These are phyloP conservation scores for Aspergillus cavernicola DNA, from an alignment of 495 filamentous ascomycete species.

Conservation along the genomic window DNA sequence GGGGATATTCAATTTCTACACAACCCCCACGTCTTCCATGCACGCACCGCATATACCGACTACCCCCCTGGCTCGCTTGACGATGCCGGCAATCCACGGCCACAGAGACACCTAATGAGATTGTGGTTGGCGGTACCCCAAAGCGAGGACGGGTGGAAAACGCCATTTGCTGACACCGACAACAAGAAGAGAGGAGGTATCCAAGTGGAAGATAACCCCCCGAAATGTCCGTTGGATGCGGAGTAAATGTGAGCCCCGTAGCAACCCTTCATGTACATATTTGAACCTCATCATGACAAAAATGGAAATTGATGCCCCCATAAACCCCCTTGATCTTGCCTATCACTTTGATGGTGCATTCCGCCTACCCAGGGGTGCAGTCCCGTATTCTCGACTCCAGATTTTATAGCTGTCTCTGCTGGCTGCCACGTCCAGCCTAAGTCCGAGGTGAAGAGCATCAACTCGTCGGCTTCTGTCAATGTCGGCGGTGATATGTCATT, in stretches of 20 bases:
- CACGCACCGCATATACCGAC: slow-evolving; percentile 64
- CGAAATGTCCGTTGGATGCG: slow-evolving; percentile 65
- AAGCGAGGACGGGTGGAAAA: slow-evolving; percentile 77
- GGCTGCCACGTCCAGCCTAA: slow-evolving; percentile 35
- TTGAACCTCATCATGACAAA: background rate
- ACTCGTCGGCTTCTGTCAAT: slow-evolving; percentile 20
- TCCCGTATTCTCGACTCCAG: slow-evolving; percentile 23
- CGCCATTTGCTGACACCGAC: slow-evolving; percentile 73
- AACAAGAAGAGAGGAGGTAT: slow-evolving; percentile 85
- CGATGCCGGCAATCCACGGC: slow-evolving; percentile 37
- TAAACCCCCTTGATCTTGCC: background rate
- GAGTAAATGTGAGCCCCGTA: slow-evolving; percentile 59
- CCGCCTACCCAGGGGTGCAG: slow-evolving; percentile 32
- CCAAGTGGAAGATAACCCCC: slow-evolving; percentile 74
- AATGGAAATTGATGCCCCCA: slow-evolving; percentile 32
- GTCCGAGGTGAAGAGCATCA: slow-evolving; percentile 31
- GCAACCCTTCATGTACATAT: slow-evolving; percentile 27
- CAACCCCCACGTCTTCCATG: slow-evolving; percentile 67
- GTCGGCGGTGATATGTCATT: slow-evolving; percentile 16
- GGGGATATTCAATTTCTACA: slow-evolving; percentile 76
- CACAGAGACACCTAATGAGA: slow-evolving; percentile 71
- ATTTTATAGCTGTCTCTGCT: slow-evolving; percentile 29
- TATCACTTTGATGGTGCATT: slow-evolving; percentile 17
- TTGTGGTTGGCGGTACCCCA: slow-evolving; percentile 80
- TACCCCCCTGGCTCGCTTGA: slow-evolving; percentile 53